Evolutionary conservation across 345 rosid species (phyloP).

Genomic region (Anastatica hierochuntica): DNA sequence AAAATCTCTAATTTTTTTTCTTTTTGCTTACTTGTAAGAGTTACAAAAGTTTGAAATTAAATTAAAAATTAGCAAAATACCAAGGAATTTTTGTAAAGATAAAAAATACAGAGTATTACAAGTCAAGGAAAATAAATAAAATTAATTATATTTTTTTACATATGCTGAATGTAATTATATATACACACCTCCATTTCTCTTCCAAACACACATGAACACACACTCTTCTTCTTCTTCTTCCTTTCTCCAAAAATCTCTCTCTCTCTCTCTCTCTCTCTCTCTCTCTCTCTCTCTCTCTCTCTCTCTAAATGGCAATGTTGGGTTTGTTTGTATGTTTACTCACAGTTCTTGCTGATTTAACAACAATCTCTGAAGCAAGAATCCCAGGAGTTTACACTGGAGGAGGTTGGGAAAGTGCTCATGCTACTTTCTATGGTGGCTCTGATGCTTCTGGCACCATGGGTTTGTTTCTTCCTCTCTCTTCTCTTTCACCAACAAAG

Average conservation of each 20-base stretch:
- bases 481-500: too few species aligned
- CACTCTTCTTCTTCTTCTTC: not conserved
- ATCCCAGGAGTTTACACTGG: constrained; percentile 68
- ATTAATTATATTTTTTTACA: not conserved
- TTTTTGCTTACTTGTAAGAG: not conserved
- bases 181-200: constrained; percentile 8
- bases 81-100: not conserved
- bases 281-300: too few species aligned
- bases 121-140: not conserved
- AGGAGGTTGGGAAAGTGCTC: constrained; percentile 63
- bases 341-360: constrained; percentile 13
- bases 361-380: constrained; percentile 39
- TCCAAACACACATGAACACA: constrained; percentile 14
- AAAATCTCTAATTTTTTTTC: not conserved
- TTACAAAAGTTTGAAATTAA: not conserved
- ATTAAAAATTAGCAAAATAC: not conserved
- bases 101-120: not conserved
- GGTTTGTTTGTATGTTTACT: constrained; percentile 10
- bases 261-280: too few species aligned
- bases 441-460: constrained; percentile 84
- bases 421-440: constrained; percentile 91
- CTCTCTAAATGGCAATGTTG: constrained; percentile 25
- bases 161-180: constrained; percentile 9
- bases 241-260: not conserved
- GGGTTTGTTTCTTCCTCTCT: too few species aligned